Evolutionary conservation across 805 yeast genomes (phyloP).

Genomic region (Myxozyma neotropica): DNA sequence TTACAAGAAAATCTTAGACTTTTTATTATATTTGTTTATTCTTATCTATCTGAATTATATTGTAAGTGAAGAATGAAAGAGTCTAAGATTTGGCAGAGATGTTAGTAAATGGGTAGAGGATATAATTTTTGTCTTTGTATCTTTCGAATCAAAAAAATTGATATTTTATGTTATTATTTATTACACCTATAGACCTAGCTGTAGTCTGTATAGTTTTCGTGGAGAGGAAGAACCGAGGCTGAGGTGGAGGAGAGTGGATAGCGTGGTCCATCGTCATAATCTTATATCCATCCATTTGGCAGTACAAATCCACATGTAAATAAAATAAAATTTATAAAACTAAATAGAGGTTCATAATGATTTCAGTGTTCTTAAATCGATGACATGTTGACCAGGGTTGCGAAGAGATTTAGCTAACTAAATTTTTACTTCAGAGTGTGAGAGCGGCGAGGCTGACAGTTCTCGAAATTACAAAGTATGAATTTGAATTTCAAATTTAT

Average conservation of each 20-base stretch:
- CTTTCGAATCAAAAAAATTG: constrained; percentile 11
- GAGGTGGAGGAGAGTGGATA: background rate
- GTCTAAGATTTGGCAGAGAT: background rate
- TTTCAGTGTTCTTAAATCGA: too few species aligned
- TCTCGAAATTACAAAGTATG: too few species aligned
- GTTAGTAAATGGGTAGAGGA: constrained; percentile 9
- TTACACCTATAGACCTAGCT: too few species aligned
- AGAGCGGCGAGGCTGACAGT: background rate
- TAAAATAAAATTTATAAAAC: too few species aligned
- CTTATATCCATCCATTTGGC: too few species aligned
- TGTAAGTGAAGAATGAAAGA: background rate
- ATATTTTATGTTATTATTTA: background rate
- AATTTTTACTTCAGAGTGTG: too few species aligned
- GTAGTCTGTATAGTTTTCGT: background rate
- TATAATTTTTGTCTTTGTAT: constrained; percentile 1
- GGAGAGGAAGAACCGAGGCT: background rate
- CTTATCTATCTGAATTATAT: background rate
- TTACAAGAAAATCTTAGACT: constrained; percentile 4
- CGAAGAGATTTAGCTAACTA: too few species aligned
- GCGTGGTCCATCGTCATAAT: too few species aligned
- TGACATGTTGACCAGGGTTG: too few species aligned
- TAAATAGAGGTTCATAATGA: too few species aligned
- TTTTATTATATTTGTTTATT: background rate
- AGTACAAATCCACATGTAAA: too few species aligned
- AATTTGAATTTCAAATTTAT: too few species aligned